Base-by-base conservation (phyloP, 129 eudicot species). In the Artemisia argyi region DNA sequence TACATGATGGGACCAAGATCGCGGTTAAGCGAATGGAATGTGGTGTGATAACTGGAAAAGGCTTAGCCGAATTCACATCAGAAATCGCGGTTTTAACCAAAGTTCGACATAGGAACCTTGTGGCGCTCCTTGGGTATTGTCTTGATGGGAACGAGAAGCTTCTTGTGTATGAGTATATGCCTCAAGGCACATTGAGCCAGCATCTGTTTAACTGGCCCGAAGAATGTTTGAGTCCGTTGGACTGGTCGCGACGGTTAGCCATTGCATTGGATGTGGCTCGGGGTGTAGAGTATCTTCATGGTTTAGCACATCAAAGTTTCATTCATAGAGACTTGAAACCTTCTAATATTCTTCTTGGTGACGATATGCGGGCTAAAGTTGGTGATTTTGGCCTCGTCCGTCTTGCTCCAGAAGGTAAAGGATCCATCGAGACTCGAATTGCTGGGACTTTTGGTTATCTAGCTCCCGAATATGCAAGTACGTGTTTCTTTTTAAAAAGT, bases 391-490 rank as follows among this genome's bases (percentile, higher is more conserved):
- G 99, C 2, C 97, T 95, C 14, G 99, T 95, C 13, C 90, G 99
- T 52, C 95, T 95, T 65, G 99, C 99, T 48, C 99, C 99, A 0
- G 99, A 90, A 81, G 99, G 99, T 4, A 95, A 95, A 78, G 97
- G 88, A 62, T 95, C 99, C 0, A 77, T 95, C 8, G 99, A 90
- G 74, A 95, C 99, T 1, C 74, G 97, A 73, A 90, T 95, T 50
- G 99, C 99, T 0, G 99, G 99, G 53, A 95, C 99, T 0, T 95
- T 95, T 24, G 99, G 99, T 57, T 95, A 95, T 82, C 84, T 95
- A 12, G 99, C 99, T 11, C 99, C 99, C 8, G 99, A 95, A 84
- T 95, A 95, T 73, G 99, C 99, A 90, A 91, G 99, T 95, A 86
- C 10, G 55, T 39, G 8, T 39, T 4, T 57, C 9, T 65, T 30